These are phyloP conservation scores for Aureobasidium uvarum DNA, from an alignment of 2,329 filamentous ascomycete genomes.

Conservation along the genomic window DNA sequence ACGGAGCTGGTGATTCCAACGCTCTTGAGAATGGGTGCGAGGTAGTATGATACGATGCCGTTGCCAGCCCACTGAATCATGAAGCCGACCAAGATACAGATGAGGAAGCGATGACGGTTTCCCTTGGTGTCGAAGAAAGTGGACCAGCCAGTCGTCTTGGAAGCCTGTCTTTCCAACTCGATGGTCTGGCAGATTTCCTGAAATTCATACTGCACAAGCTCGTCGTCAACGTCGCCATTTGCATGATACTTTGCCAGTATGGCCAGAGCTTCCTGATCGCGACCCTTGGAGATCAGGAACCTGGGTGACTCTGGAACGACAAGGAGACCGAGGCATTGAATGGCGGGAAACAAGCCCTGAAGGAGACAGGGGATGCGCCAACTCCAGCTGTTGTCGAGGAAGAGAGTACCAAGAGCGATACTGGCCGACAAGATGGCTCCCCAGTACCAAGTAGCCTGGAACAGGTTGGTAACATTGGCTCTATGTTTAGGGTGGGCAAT, in stretches of 20 bases:
- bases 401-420: constrained; percentile 32
- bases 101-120: constrained; percentile 43
- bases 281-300: constrained; percentile 33
- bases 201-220: constrained; percentile 59
- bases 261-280: constrained; percentile 33
- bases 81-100: constrained; percentile 41
- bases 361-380: constrained; percentile 35
- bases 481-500: constrained; percentile 22
- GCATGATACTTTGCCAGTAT: constrained; percentile 47
- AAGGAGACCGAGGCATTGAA: constrained; percentile 31
- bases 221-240: constrained; percentile 47
- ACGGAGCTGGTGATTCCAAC: constrained; percentile 41
- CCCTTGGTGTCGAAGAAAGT: constrained; percentile 31
- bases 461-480: constrained; percentile 39
- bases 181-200: constrained; percentile 60
- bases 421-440: constrained; percentile 33
- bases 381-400: constrained; percentile 31
- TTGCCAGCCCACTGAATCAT: constrained; percentile 45
- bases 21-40: constrained; percentile 34
- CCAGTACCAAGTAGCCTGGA: constrained; percentile 33
- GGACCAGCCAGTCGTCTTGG: constrained; percentile 39
- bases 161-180: constrained; percentile 54
- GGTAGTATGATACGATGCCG: constrained; percentile 36
- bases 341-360: constrained; percentile 32
- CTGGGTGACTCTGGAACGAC: constrained; percentile 34